Conservation (phyloP, 345 rosid species). For the Cochlearia excelsa region DNA sequence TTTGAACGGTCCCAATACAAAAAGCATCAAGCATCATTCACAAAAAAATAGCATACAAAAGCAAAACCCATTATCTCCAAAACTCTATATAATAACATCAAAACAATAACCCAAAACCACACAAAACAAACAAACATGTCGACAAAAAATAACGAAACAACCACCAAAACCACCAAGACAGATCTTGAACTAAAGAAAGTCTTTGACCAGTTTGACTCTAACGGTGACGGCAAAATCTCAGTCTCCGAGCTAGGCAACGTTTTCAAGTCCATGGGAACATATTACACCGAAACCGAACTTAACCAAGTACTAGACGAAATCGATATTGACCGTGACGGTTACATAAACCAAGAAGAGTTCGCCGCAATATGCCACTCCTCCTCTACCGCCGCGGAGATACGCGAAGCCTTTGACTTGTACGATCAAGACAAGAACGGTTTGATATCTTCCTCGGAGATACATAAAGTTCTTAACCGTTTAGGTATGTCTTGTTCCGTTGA, state of each 20-base stretch:
- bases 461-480: constrained; percentile 58
- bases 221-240: constrained; percentile 87
- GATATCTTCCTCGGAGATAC: constrained; percentile 65
- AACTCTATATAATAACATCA: constrained; percentile 26
- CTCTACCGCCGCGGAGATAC: constrained; percentile 51
- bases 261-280: constrained; percentile 62
- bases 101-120: not conserved
- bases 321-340: constrained; percentile 78
- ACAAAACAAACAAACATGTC: not conserved
- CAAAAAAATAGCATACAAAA: no score
- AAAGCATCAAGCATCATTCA: no score
- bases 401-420: constrained; percentile 78
- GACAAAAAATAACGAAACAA: constrained; percentile 19
- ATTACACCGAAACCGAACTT: constrained; percentile 46
- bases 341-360: constrained; percentile 64
- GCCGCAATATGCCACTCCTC: constrained; percentile 52
- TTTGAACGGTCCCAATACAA: no score
- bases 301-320: constrained; percentile 58
- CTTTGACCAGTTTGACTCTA: constrained; percentile 75
- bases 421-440: constrained; percentile 69
- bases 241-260: constrained; percentile 56
- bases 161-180: constrained; percentile 11
- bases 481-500: constrained; percentile 59
- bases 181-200: constrained; percentile 52
- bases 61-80: not conserved